phyloP scores from a whole-genome alignment of 1,139 yeast genomes.

The Protomyces inundatus region DNA sequence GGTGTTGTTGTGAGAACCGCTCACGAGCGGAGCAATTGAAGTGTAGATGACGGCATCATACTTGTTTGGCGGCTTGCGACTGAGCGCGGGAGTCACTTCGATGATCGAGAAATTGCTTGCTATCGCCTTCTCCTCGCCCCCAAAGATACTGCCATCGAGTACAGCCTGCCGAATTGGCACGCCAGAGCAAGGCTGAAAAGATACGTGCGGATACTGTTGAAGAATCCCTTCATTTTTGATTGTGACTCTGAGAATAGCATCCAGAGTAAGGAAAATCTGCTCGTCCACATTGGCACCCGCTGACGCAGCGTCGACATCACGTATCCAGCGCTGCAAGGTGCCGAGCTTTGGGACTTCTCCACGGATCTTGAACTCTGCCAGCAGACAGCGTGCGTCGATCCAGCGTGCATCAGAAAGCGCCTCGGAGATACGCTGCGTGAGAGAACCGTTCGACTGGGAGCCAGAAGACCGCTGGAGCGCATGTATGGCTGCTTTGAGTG shows the following conservation, averaged over 20 bases:
- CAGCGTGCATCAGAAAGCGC: conserved; percentile 20
- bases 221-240: background rate
- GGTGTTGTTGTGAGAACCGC: background rate
- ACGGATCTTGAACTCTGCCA: conserved; percentile 22
- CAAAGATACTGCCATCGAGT: conserved; percentile 8
- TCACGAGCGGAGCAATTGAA: background rate
- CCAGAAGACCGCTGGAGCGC: conserved; percentile 2
- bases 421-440: conserved; percentile 17
- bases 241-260: conserved; percentile 22
- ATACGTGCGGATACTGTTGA: background rate
- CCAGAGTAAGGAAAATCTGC: conserved; percentile 11
- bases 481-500: conserved; percentile 15
- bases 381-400: conserved; percentile 20
- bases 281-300: conserved; percentile 8
- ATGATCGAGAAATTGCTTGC: conserved; percentile 1
- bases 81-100: conserved; percentile 17
- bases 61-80: conserved; percentile 20
- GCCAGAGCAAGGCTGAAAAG: conserved; percentile 4
- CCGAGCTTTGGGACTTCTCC: conserved; percentile 17
- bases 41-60: conserved; percentile 23
- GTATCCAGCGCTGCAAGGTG: conserved; percentile 22
- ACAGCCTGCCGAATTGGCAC: background rate
- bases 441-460: background rate
- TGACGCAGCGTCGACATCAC: conserved; percentile 23
- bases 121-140: background rate